Percentiles rank a stretch among this genome's conserved stretches.
phyloP scores from a whole-genome alignment of 1,284 basidiomycete species.

The Apiotrichum sp. region DNA sequence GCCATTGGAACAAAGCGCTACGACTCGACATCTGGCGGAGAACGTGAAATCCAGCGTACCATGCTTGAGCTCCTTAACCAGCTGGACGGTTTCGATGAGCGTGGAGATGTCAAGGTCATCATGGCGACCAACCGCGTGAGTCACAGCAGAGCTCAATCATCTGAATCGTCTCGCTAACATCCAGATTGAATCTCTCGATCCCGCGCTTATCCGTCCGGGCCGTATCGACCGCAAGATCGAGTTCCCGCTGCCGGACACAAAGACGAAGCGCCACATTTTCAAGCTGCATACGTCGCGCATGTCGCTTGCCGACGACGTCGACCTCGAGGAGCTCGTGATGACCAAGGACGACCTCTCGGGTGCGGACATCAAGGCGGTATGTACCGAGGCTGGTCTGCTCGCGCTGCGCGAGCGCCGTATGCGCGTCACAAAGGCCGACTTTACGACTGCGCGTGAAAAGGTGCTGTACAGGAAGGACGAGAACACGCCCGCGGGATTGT shows the following conservation, averaged over 20 bases:
- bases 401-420: conserved; percentile 92
- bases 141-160: conserved; percentile 1
- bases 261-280: conserved; percentile 98
- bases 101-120: conserved; percentile 92
- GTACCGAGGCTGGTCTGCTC: conserved; percentile 91
- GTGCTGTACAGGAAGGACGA: conserved; percentile 90
- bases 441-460: conserved; percentile 81
- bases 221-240: conserved; percentile 99
- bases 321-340: conserved; percentile 92
- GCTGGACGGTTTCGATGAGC: conserved; percentile 97
- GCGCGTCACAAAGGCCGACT: conserved; percentile 90
- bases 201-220: conserved; percentile 93
- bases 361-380: conserved; percentile 97
- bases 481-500: conserved; percentile 56
- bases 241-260: conserved; percentile 88
- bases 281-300: conserved; percentile 93
- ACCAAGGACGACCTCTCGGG: conserved; percentile 95
- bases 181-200: conserved; percentile 90
- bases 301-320: conserved; percentile 86
- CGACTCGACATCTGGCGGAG: conserved; percentile 94
- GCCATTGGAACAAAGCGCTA: conserved; percentile 97
- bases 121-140: conserved; percentile 48
- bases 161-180: conserved; percentile 60
- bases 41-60: conserved; percentile 87
- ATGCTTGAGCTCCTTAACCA: conserved; percentile 62